Evolutionary conservation across 2,329 filamentous ascomycete genomes (phyloP).

Genomic region (Alternaria atra): DNA sequence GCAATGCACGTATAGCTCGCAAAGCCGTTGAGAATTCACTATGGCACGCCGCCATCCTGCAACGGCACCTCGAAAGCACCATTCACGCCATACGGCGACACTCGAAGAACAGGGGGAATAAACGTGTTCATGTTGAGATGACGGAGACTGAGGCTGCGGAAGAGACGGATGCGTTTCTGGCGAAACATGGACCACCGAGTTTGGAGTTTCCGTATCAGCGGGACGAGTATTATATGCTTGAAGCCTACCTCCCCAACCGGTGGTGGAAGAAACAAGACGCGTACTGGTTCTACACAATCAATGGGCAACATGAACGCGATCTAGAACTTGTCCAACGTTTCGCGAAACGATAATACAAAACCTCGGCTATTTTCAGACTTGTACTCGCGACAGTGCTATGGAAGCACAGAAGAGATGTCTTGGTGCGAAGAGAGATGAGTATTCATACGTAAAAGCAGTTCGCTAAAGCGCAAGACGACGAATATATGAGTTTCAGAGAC

Average conservation of each 20-base stretch:
- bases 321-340: slow-evolving; percentile 41
- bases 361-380: background rate
- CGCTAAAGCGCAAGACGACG: slow-evolving; percentile 13
- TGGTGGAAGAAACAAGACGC: slow-evolving; percentile 60
- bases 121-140: slow-evolving; percentile 57
- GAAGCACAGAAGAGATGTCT: background rate
- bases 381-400: background rate
- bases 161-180: slow-evolving; percentile 62
- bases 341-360: slow-evolving; percentile 19
- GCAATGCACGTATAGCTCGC: slow-evolving; percentile 57
- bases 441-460: background rate
- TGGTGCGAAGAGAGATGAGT: background rate
- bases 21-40: slow-evolving; percentile 60
- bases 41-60: slow-evolving; percentile 61
- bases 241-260: slow-evolving; percentile 66
- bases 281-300: slow-evolving; percentile 61
- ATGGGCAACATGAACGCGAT: slow-evolving; percentile 52
- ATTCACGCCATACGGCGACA: slow-evolving; percentile 59
- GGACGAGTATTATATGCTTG: slow-evolving; percentile 67
- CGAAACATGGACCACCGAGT: slow-evolving; percentile 60
- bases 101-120: slow-evolving; percentile 60
- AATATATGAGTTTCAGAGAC: background rate
- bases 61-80: slow-evolving; percentile 60
- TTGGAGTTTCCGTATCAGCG: slow-evolving; percentile 64
- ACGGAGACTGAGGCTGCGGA: slow-evolving; percentile 55